These are phyloP conservation scores for Hagleromyces aurorensis DNA, from an alignment of 805 yeast species.

Conservation along the genomic window DNA sequence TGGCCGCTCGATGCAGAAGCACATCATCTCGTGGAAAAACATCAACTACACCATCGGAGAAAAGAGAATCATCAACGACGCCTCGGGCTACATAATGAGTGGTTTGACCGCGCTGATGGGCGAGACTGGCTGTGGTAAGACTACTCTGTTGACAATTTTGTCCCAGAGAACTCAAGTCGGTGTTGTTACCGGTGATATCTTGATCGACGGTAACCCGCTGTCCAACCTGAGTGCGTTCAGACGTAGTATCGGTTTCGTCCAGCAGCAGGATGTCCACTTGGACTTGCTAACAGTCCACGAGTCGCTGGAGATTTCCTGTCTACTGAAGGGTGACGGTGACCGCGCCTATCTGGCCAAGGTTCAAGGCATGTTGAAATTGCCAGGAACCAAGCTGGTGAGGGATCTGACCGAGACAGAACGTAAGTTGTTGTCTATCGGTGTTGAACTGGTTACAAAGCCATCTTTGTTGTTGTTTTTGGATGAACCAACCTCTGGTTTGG, in stretches of 20 bases:
- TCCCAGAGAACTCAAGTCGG: conserved; percentile 48
- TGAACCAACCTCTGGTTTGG: conserved; percentile 56
- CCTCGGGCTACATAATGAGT: conserved; percentile 62
- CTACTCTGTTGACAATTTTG: conserved; percentile 47
- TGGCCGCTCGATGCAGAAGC: conserved; percentile 24
- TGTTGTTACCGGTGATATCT: conserved; percentile 49
- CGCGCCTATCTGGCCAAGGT: conserved; percentile 28
- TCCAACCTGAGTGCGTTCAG: conserved; percentile 38
- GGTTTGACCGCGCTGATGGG: conserved; percentile 59
- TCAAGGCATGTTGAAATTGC: conserved; percentile 37
- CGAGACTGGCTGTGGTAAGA: conserved; percentile 61
- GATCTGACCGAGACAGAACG: conserved; percentile 50
- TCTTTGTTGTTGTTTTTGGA: conserved; percentile 46
- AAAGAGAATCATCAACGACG: conserved; percentile 35
- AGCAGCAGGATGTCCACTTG: conserved; percentile 51
- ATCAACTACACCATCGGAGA: conserved; percentile 44
- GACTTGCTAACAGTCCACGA: conserved; percentile 45
- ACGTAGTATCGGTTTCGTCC: conserved; percentile 51
- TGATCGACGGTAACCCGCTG: conserved; percentile 46
- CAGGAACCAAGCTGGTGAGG: conserved; percentile 37
- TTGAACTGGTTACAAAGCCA: conserved; percentile 49
- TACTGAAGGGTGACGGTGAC: conserved; percentile 36
- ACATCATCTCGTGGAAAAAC: conserved; percentile 55
- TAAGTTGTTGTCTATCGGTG: conserved; percentile 47
- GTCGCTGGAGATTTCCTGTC: conserved; percentile 45